phyloP scores from a whole-genome alignment of 2,329 filamentous ascomycete genomes.

The Aurifilum marmelostoma region DNA sequence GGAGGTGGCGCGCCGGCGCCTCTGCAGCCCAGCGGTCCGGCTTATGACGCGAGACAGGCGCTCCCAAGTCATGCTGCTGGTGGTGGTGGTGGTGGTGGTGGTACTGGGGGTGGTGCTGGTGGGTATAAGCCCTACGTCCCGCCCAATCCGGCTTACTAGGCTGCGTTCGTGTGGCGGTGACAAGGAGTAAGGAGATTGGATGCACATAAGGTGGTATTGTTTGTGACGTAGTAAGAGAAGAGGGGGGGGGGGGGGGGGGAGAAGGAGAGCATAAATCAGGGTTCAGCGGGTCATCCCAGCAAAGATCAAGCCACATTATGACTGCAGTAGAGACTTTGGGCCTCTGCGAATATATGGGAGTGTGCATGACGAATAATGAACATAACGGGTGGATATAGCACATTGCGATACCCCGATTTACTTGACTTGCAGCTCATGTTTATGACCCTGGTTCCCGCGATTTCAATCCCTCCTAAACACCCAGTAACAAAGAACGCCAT shows the following conservation, averaged over 20 bases:
- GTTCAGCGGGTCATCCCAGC: too few species aligned
- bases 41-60: slow-evolving; percentile 54
- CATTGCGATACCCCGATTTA: neutral
- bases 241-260: neutral
- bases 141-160: slow-evolving; percentile 35
- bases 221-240: neutral
- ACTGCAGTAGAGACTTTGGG: neutral
- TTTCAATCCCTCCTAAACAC: neutral
- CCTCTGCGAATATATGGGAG: neutral
- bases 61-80: slow-evolving; percentile 50
- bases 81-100: slow-evolving; percentile 30
- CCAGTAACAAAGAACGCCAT: neutral
- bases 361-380: slow-evolving; percentile 5
- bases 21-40: slow-evolving; percentile 48
- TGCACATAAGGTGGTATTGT: neutral
- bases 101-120: slow-evolving; percentile 38
- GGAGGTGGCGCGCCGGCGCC: slow-evolving; percentile 41
- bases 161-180: neutral
- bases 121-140: slow-evolving; percentile 67
- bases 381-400: neutral
- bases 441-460: neutral
- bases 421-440: neutral
- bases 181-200: neutral
- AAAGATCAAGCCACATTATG: neutral
- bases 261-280: neutral